A percentile compares a stretch with the other conserved stretches of the same genome.
Evolutionary conservation across 805 yeast genomes (phyloP).

Genomic region (Wickerhamomyces pijperi): DNA sequence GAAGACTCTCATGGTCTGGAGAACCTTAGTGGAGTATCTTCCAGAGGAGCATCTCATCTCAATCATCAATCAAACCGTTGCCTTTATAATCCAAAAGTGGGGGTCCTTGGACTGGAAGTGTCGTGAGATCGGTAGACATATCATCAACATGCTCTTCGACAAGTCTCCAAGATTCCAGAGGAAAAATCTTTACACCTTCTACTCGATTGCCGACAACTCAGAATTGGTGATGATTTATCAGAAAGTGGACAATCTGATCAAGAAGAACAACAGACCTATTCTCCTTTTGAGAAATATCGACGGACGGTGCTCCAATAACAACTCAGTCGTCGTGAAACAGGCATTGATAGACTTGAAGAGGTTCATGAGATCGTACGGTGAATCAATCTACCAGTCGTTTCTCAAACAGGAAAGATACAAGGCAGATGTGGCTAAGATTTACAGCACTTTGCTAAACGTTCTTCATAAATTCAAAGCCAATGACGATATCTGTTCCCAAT

Average conservation of each 20-base stretch:
- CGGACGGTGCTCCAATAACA: conserved; percentile 47
- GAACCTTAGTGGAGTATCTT: conserved; percentile 44
- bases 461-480: conserved; percentile 44
- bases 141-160: conserved; percentile 29
- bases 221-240: conserved; percentile 24
- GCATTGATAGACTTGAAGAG: conserved; percentile 53
- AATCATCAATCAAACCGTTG: conserved; percentile 61
- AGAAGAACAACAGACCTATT: conserved; percentile 22
- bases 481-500: conserved; percentile 39
- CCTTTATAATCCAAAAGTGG: conserved; percentile 67
- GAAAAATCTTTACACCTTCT: conserved; percentile 39
- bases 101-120: conserved; percentile 34
- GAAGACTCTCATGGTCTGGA: conserved; percentile 61
- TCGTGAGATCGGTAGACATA: conserved; percentile 37
- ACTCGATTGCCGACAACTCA: conserved; percentile 37
- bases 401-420: conserved; percentile 24
- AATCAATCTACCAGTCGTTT: conserved; percentile 33
- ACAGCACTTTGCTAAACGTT: conserved; percentile 43
- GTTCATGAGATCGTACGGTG: conserved; percentile 40
- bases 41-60: conserved; percentile 47
- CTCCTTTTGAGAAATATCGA: conserved; percentile 39
- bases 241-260: conserved; percentile 17
- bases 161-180: conserved; percentile 22
- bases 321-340: conserved; percentile 62
- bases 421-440: conserved; percentile 29